Conservation (phyloP, 768 basidiomycete genomes). For the Collybiopsis confluens region DNA sequence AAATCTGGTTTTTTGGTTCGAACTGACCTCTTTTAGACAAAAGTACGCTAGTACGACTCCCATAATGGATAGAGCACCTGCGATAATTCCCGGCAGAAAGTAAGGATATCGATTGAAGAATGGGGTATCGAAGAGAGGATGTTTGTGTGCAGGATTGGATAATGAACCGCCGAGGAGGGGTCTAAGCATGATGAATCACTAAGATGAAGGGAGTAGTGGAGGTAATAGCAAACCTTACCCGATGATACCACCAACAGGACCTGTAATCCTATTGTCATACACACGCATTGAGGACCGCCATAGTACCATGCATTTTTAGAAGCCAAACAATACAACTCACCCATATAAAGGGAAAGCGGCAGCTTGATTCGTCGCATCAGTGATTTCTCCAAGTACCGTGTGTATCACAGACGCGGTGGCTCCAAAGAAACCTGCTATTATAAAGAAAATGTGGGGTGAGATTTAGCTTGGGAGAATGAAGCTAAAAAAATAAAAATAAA, state of each 20-base stretch:
- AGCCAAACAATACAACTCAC: too few relatives aligned
- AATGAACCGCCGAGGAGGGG: slow-evolving; percentile 61
- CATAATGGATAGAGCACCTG: slow-evolving; percentile 36
- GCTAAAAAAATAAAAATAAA: slow-evolving; percentile 44
- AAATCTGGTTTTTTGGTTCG: not conserved
- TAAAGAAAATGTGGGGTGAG: not conserved
- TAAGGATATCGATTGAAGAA: slow-evolving; percentile 53
- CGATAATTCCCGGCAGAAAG: slow-evolving; percentile 55
- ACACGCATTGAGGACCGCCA: too few relatives aligned
- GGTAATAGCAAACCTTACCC: slow-evolving; percentile 31
- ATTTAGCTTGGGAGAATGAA: not conserved
- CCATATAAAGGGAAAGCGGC: slow-evolving; percentile 57
- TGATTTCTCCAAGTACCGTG: slow-evolving; percentile 60
- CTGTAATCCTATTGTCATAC: slow-evolving; percentile 13
- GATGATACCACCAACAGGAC: slow-evolving; percentile 56
- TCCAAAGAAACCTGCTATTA: slow-evolving; percentile 52
- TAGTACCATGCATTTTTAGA: too few relatives aligned
- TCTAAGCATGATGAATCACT: slow-evolving; percentile 51
- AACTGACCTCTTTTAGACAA: slow-evolving; percentile 53
- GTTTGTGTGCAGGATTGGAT: slow-evolving; percentile 51
- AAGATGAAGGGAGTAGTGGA: not conserved
- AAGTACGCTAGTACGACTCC: slow-evolving; percentile 40
- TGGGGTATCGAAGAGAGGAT: slow-evolving; percentile 33
- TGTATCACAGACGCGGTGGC: slow-evolving; percentile 65
- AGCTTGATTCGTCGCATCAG: slow-evolving; percentile 59